Conservation (phyloP, 164 flowering plant genomes). For the Macadamia tetraphylla region DNA sequence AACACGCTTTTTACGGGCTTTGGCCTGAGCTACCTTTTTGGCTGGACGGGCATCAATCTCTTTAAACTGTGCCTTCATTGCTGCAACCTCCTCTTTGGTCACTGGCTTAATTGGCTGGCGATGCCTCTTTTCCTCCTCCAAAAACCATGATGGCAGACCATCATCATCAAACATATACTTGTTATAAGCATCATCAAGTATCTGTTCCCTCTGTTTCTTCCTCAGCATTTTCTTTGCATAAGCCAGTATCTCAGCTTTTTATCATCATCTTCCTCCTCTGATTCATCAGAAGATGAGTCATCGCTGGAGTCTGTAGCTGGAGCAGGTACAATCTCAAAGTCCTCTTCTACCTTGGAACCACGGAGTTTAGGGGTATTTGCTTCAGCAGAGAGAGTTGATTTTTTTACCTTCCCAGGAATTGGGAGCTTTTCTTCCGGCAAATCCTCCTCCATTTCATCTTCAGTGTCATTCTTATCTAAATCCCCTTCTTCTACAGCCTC, state of each 20-base stretch:
- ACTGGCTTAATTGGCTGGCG: slow-evolving; percentile 62
- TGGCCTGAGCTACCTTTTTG: slow-evolving; percentile 90
- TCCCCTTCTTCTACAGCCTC: slow-evolving; percentile 54
- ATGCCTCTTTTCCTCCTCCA: slow-evolving; percentile 77
- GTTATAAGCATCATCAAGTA: slow-evolving; percentile 84
- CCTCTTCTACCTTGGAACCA: slow-evolving; percentile 38
- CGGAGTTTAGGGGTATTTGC: slow-evolving; percentile 8
- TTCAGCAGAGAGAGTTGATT: not conserved
- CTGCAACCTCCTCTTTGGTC: slow-evolving; percentile 80
- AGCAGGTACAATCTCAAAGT: slow-evolving; percentile 85
- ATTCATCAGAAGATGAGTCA: slow-evolving; percentile 53
- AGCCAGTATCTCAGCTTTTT: slow-evolving; percentile 73
- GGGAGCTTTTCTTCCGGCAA: slow-evolving; percentile 16
- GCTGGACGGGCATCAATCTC: slow-evolving; percentile 92
- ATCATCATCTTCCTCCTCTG: slow-evolving; percentile 52
- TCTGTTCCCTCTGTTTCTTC: slow-evolving; percentile 74
- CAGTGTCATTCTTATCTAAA: slow-evolving; percentile 39
- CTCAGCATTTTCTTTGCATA: slow-evolving; percentile 80
- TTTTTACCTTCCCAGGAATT: slow-evolving; percentile 21
- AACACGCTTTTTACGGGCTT: slow-evolving; percentile 82
- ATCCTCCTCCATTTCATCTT: slow-evolving; percentile 63
- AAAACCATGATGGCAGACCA: slow-evolving; percentile 82
- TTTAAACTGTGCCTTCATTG: slow-evolving; percentile 79
- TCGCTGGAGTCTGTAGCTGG: slow-evolving; percentile 74
- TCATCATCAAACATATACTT: slow-evolving; percentile 80